Evolutionary conservation across 2,329 filamentous ascomycete genomes (phyloP).

Genomic region (Phoma sp.): DNA sequence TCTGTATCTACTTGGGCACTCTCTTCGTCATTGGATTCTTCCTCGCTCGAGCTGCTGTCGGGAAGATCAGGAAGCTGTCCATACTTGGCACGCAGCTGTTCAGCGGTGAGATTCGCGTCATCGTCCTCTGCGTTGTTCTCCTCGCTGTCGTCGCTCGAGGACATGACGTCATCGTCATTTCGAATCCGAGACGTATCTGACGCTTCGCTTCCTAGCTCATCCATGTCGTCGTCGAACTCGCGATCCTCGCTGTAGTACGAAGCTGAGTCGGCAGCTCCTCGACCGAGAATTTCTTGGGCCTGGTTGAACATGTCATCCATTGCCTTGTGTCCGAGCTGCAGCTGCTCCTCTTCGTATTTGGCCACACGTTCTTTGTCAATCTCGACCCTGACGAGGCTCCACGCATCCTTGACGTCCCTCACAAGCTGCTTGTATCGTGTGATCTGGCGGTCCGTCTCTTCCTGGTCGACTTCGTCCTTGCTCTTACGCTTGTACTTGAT

Average conservation of each 20-base stretch:
- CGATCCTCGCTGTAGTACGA: conserved; percentile 50
- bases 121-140: conserved; percentile 57
- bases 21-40: conserved; percentile 44
- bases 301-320: conserved; percentile 77
- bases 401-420: conserved; percentile 68
- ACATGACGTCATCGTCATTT: conserved; percentile 53
- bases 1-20: conserved; percentile 33
- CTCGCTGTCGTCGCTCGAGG: conserved; percentile 44
- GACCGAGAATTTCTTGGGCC: conserved; percentile 60
- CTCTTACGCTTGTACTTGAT: conserved; percentile 63
- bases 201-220: conserved; percentile 53
- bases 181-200: conserved; percentile 46
- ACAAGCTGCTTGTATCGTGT: conserved; percentile 76
- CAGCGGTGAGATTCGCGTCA: conserved; percentile 72
- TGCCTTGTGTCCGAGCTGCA: conserved; percentile 65
- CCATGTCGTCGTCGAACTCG: conserved; percentile 51
- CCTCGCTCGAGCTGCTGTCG: conserved; percentile 44
- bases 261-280: conserved; percentile 45
- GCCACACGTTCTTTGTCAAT: conserved; percentile 64
- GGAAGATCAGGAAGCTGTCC: conserved; percentile 64
- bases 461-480: conserved; percentile 79
- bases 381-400: conserved; percentile 65
- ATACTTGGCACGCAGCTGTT: conserved; percentile 74
- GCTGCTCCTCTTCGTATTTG: conserved; percentile 68
- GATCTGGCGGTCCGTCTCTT: conserved; percentile 73